Base-by-base conservation (phyloP, 257 asterid species). In the Leonotis leonurus region DNA sequence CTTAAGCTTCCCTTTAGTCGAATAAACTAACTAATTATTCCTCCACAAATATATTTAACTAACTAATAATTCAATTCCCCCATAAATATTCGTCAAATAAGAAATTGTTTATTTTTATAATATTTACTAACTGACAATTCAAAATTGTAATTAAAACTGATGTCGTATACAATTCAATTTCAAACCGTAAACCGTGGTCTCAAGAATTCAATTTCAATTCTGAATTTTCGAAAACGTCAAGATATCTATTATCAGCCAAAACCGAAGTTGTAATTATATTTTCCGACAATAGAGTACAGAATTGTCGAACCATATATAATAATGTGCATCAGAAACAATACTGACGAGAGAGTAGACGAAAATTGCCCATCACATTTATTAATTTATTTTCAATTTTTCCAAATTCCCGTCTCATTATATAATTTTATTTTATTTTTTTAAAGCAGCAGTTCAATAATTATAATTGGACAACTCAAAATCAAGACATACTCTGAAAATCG, bases 11-110 rank as follows among this genome's bases (percentile, higher is more conserved):
- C n/a, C 17, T 5, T 20, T 33, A 24, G 64, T 62, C 75, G 51
- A 70, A 74, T 62, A 43, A 33, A 50, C 35, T 55, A 61, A 49
- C 77, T 72, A 78, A 72, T 72, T 65, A 65, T 75, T 69, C 70
- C 57, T 52, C 70, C 27, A 53, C 61, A 35, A 43, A 30, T 32
- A 44, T 65, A n/a, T 18, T 24, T 2, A 16, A 27, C 53, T 46
- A 22, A n/a, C n/a, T n/a, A n/a, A n/a, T n/a, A n/a, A n/a, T n/a
- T n/a, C n/a, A n/a, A n/a, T n/a, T n/a, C n/a, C n/a, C n/a, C n/a
- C n/a, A n/a, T n/a, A n/a, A n/a, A n/a, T n/a, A n/a, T n/a, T n/a
- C 12, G 13, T 55, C 44, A 16, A 8, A 30, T 32, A 17, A 33
- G 16, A 12, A 5, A 56, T 16, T 33, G 5, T 29, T 56, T 56